Base-by-base conservation (phyloP, 2,329 filamentous ascomycete genomes). In the Neofusicoccum parvum region DNA sequence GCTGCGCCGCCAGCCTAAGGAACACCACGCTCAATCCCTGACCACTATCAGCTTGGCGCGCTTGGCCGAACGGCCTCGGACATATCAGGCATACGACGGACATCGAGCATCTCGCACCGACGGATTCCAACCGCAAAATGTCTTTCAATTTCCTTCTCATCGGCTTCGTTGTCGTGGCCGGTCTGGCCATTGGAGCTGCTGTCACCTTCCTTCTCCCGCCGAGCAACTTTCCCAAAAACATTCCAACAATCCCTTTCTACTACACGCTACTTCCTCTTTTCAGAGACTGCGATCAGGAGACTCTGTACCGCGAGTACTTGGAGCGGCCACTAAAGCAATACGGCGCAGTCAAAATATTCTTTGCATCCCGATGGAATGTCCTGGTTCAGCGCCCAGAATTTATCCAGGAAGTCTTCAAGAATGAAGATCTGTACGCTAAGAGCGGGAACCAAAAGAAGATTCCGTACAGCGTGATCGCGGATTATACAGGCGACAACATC, bases 291-390 rank as follows among this genome's bases (percentile, higher is more conserved):
- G 80, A 82, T 65, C 80, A 82, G 69, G 73, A 76, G 4, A 75
- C 80, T 15, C 74, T 79, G 5, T 82, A 79, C 68, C 70, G 68
- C 12, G 66, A 70, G 59, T 80, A 81, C 68, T 74, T 82, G 49
- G 73, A 79, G 43, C 69, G 72, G 62, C 79, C 79, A 2, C 70
- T 80, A 5, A 71, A 72, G 10, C 72, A 71, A n/a, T 75, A 79
- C 51, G 79, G 82, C 3, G 82, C 81, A 1, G 82, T 83, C 17
- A 79, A 82, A 65, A 72, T 84, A 34, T 84, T 81, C 73, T 83
- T 83, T 39, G 82, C 78, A 1, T 81, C 80, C 0, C 77, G 76
- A 46, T 85, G 83, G 83, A 83, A 81, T 53, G 73, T 85, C 3
- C 72, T 85, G 11, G 78, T 83, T 0, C 79, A 79, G 53, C 77